A percentile compares a stretch with the other conserved stretches of the same genome.
phyloP scores from a whole-genome alignment of 768 basidiomycete species.

The Termitomyces sp. region DNA sequence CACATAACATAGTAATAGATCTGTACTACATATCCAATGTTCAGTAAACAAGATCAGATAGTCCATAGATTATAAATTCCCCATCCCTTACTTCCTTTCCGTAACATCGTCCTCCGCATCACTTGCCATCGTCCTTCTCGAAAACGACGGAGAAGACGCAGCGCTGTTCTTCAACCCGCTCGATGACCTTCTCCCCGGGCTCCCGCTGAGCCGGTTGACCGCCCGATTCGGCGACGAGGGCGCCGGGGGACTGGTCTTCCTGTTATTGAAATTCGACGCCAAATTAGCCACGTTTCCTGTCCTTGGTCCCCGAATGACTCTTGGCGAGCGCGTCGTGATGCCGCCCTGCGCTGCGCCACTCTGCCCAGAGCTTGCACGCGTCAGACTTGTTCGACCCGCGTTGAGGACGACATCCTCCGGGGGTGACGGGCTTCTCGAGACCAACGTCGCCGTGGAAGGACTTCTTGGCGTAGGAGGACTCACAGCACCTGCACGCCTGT shows the following conservation, averaged over 20 bases:
- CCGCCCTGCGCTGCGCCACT: constrained; percentile 23
- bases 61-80: constrained; percentile 7
- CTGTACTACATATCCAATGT: not conserved
- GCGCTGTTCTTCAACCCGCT: constrained; percentile 45
- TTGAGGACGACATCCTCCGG: constrained; percentile 31
- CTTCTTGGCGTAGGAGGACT: constrained; percentile 29
- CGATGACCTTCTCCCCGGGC: constrained; percentile 33
- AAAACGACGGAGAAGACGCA: constrained; percentile 30
- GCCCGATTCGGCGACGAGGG: constrained; percentile 26
- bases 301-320: constrained; percentile 44
- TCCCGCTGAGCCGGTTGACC: constrained; percentile 44
- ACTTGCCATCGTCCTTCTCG: constrained; percentile 76
- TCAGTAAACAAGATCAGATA: not conserved
- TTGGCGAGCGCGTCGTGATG: constrained; percentile 36
- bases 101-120: constrained; percentile 78
- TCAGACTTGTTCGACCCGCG: constrained; percentile 33
- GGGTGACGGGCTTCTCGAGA: constrained; percentile 42
- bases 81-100: constrained; percentile 17
- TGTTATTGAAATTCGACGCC: constrained; percentile 49
- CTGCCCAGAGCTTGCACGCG: constrained; percentile 42
- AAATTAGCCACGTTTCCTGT: constrained; percentile 45
- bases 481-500: constrained; percentile 30
- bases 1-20: not conserved
- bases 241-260: constrained; percentile 29
- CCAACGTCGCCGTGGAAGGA: constrained; percentile 23